Evolutionary conservation across 2,329 filamentous ascomycete species (phyloP), one percentile per base, ranked within the genome.

Genomic region (Corynespora cassiicola): DNA sequence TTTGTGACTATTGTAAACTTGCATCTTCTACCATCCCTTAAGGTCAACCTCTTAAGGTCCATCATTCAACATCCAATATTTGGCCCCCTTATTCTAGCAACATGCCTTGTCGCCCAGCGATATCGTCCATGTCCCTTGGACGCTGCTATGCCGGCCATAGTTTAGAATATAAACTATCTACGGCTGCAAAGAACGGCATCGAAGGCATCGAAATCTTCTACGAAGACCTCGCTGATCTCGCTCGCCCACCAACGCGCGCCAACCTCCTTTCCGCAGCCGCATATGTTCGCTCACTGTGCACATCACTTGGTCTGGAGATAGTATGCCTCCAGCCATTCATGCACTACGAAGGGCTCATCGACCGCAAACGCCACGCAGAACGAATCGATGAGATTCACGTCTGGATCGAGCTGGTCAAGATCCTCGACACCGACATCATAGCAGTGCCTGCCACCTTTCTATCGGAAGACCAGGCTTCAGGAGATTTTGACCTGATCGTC

Each of bases 91-190:
- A n/a, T n/a, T n/a, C n/a, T n/a, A n/a, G n/a, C n/a, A n/a, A n/a
- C n/a, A n/a, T n/a, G n/a, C n/a, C 76, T 46, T 82, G 76, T 64
- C 77, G 76, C 49, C 78, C 85, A 49, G 86, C 78, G 24, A 90
- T 92, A 59, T 84, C 84, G 41, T 87, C 86, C 47, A 88, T 90
- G 77, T 90, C 86, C 31, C 76, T 92, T 2, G 87, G 88, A 26
- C 82, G 86, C 26, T 83, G 82, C 55, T 85, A 85, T 59, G 81
- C 86, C 47, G n/a, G n/a, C n/a, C 88, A 92, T 65, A 73, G 75
- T 18, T 75, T 92, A 15, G 66, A 75, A 1, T 71, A 79, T 58
- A 92, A 90, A 60, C 77, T 92, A 31, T 76, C 84, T 59, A 79
- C 83, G 70, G 87, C 87, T 7, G 73, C 79, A 5, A 72, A 75